Conservation (phyloP, 2,329 filamentous ascomycete species). For the Microdochium nivale region DNA sequence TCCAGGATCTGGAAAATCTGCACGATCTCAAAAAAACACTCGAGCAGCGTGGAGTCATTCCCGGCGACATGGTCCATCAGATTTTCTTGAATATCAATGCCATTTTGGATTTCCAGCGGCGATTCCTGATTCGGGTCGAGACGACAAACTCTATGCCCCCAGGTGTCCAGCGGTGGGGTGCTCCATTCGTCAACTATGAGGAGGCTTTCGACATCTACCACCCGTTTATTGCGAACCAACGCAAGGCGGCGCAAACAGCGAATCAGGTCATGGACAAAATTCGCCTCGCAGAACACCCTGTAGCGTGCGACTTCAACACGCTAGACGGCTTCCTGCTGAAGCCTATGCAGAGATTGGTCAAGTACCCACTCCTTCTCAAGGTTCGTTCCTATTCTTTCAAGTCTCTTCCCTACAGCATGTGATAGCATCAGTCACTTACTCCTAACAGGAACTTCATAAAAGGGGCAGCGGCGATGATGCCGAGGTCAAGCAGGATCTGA, state of each 20-base stretch:
- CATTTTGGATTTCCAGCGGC: conserved; percentile 88
- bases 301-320: conserved; percentile 80
- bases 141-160: conserved; percentile 82
- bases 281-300: conserved; percentile 61
- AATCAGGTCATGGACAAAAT: conserved; percentile 84
- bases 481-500: conserved; percentile 62
- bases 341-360: conserved; percentile 90
- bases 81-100: conserved; percentile 96
- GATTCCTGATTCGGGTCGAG: conserved; percentile 92
- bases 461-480: conserved; percentile 62
- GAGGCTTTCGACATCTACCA: conserved; percentile 89
- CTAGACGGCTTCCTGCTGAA: conserved; percentile 91
- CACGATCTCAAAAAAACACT: conserved; percentile 86
- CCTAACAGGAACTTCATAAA: conserved; percentile 69
- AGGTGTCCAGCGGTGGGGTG: conserved; percentile 82
- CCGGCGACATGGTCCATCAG: conserved; percentile 83
- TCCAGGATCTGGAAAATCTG: conserved; percentile 90
- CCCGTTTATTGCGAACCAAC: conserved; percentile 94
- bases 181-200: conserved; percentile 77
- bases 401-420: not conserved
- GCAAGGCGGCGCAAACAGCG: conserved; percentile 79
- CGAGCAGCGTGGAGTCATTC: conserved; percentile 79
- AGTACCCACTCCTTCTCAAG: conserved; percentile 85
- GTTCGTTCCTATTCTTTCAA: conserved; percentile 36
- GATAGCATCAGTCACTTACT: conserved; percentile 13